A percentile compares a stretch with the other conserved stretches of the same genome.
Evolutionary conservation across 768 basidiomycete species (phyloP).

Genomic region (Fomitopsis serialis): DNA sequence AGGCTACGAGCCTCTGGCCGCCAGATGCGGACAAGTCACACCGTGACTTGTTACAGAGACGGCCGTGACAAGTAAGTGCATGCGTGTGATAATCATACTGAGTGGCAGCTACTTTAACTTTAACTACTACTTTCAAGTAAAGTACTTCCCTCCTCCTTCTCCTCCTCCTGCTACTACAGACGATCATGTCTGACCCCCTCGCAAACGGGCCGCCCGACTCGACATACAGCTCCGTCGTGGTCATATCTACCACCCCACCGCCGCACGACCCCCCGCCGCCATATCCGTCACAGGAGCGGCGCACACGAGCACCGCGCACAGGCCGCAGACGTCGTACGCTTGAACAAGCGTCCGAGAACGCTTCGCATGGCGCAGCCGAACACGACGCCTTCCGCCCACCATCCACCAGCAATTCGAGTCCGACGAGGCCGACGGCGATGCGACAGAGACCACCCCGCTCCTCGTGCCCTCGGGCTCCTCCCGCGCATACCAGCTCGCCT

Average conservation of each 20-base stretch:
- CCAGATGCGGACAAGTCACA: no score
- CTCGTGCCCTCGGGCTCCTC: slow-evolving; percentile 21
- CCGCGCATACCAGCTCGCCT: slow-evolving; percentile 11
- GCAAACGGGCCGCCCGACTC: not conserved
- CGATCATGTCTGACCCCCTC: slow-evolving; percentile 5
- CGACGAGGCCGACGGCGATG: slow-evolving; percentile 21
- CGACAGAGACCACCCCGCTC: slow-evolving; percentile 46
- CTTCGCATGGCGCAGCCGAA: slow-evolving; percentile 26
- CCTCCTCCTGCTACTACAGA: not conserved
- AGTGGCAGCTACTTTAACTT: no score
- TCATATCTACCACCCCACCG: slow-evolving; percentile 16
- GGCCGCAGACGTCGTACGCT: slow-evolving; percentile 24
- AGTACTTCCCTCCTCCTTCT: no score
- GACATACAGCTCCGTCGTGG: slow-evolving; percentile 5
- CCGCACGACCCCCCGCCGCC: slow-evolving; percentile 72
- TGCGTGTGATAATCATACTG: no score
- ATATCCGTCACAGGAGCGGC: slow-evolving; percentile 50
- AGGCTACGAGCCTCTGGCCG: no score
- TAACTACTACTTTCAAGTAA: no score
- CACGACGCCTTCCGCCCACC: slow-evolving; percentile 19
- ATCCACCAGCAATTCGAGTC: slow-evolving; percentile 14
- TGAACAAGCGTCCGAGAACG: slow-evolving; percentile 25
- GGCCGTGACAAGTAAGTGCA: no score
- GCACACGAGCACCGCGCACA: slow-evolving; percentile 29
- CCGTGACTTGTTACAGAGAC: no score